These are phyloP conservation scores for Dendrobium chrysotoxum DNA, from an alignment of 106 monocot species.

Conservation along the genomic window DNA sequence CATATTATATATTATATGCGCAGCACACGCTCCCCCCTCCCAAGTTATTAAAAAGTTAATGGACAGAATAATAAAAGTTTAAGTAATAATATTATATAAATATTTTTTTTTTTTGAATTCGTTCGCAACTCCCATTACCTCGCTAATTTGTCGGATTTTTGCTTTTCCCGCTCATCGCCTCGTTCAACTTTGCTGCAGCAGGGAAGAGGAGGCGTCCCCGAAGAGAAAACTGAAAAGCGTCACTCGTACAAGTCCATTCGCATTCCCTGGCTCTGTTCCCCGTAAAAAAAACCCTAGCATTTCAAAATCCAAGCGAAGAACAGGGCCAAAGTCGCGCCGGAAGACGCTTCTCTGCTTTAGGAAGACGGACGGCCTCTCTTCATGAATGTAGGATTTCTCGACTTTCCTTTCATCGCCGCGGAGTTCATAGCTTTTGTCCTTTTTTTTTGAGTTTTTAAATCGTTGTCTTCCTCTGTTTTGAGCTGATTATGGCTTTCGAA, in stretches of 20 bases:
- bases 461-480: background rate
- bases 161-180: slow-evolving; percentile 4
- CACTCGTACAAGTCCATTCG: background rate
- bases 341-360: background rate
- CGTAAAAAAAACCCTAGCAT: slow-evolving; percentile 5
- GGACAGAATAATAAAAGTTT: no score
- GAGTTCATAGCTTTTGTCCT: no score
- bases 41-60: no score
- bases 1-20: no score
- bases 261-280: background rate
- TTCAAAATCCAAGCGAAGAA: background rate
- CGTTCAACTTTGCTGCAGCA: background rate
- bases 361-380: background rate
- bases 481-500: no score
- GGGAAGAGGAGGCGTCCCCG: background rate
- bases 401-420: background rate
- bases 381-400: background rate
- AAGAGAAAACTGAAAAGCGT: background rate
- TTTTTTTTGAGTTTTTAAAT: background rate
- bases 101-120: no score
- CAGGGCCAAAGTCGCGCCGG: background rate
- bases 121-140: background rate
- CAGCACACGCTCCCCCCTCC: no score
- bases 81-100: no score
- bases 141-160: background rate